Evolutionary conservation across 2,329 filamentous ascomycete genomes (phyloP).

Genomic region (Volutella citrinella): DNA sequence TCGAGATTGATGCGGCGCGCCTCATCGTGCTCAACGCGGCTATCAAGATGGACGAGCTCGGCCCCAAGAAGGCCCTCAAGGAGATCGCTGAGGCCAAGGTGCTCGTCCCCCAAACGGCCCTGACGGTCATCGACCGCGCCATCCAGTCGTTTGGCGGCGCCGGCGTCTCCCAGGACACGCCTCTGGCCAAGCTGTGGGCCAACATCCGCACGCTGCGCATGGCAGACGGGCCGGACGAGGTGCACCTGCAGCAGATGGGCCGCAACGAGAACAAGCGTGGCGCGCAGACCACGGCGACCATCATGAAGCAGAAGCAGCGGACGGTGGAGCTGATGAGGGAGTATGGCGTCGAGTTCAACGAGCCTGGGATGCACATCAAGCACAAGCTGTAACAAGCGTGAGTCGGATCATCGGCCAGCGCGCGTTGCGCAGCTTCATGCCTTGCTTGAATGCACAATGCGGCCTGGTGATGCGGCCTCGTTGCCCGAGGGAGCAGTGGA

Average conservation of each 20-base stretch:
- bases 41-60: slow-evolving; percentile 85
- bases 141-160: slow-evolving; percentile 90
- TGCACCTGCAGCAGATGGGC: slow-evolving; percentile 80
- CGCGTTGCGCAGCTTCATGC: no score
- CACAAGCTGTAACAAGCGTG: slow-evolving; percentile 51
- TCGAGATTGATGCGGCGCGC: slow-evolving; percentile 91
- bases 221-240: slow-evolving; percentile 95
- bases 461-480: slow-evolving; percentile 7
- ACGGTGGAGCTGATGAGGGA: slow-evolving; percentile 63
- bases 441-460: no score
- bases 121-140: slow-evolving; percentile 89
- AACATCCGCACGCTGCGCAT: slow-evolving; percentile 77
- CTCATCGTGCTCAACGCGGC: slow-evolving; percentile 92
- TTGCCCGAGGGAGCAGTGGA: slow-evolving; percentile 14
- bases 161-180: slow-evolving; percentile 92
- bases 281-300: slow-evolving; percentile 56
- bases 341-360: slow-evolving; percentile 44
- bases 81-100: slow-evolving; percentile 97
- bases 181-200: slow-evolving; percentile 81
- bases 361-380: slow-evolving; percentile 53
- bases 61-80: slow-evolving; percentile 84
- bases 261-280: slow-evolving; percentile 75
- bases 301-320: slow-evolving; percentile 62
- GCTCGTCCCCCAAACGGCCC: slow-evolving; percentile 75
- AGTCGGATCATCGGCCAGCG: no score